These are phyloP conservation scores for Leishmania mexicana DNA, from an alignment of 208 protist genomes.

Conservation along the genomic window DNA sequence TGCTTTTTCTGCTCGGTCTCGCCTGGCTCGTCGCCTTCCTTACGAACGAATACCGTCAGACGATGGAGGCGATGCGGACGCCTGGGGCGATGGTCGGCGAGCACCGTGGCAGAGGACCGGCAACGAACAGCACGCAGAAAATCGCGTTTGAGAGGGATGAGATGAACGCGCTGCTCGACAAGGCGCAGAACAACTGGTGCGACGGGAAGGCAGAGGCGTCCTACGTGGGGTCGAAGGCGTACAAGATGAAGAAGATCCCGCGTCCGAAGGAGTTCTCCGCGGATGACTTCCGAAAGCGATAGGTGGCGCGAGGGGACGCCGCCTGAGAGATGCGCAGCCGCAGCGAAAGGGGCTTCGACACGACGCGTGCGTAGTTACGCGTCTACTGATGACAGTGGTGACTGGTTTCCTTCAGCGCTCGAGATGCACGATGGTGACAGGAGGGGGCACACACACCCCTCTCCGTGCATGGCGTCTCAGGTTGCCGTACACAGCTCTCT, in stretches of 20 bases:
- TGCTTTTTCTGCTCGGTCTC: conserved; percentile 72
- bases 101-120: conserved; percentile 72
- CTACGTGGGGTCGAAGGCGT: conserved; percentile 89
- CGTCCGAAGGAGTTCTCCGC: conserved; percentile 81
- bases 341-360: background rate
- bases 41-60: conserved; percentile 65
- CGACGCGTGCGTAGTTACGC: background rate
- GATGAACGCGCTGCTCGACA: conserved; percentile 66
- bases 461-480: background rate
- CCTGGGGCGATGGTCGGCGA: conserved; percentile 87
- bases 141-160: conserved; percentile 66
- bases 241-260: conserved; percentile 85
- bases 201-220: conserved; percentile 76
- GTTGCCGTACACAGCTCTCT: background rate
- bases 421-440: background rate
- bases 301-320: background rate
- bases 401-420: background rate
- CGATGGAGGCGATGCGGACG: conserved; percentile 74
- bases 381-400: background rate
- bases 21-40: conserved; percentile 84
- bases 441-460: background rate
- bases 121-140: conserved; percentile 63
- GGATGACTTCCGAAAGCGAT: conserved; percentile 84
- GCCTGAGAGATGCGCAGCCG: background rate
- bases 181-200: conserved; percentile 83